phyloP scores from a whole-genome alignment of 2,329 filamentous ascomycete species.

The Xylaria polymorpha region DNA sequence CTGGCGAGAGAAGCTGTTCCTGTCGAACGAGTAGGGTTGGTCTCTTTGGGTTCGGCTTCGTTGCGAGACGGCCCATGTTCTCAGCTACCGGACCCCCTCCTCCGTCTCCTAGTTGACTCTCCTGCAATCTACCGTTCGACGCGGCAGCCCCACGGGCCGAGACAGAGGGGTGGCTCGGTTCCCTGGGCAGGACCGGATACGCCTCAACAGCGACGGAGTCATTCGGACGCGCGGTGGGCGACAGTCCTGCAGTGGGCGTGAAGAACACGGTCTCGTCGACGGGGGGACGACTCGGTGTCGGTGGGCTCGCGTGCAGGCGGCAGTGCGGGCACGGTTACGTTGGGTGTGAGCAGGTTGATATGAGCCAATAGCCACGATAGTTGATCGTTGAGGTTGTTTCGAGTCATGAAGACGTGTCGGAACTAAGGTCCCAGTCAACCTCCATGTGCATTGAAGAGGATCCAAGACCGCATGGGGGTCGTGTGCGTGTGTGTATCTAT shows the following conservation, averaged over 20 bases:
- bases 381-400: conserved; percentile 69
- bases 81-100: conserved; percentile 39
- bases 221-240: conserved; percentile 39
- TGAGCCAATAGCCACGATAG: conserved; percentile 68
- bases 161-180: conserved; percentile 31
- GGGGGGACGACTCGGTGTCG: conserved; percentile 41
- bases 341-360: conserved; percentile 55
- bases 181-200: conserved; percentile 42
- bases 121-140: conserved; percentile 38
- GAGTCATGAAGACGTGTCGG: conserved; percentile 67
- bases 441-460: conserved; percentile 47
- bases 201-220: conserved; percentile 31
- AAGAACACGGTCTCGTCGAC: conserved; percentile 44
- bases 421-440: conserved; percentile 51
- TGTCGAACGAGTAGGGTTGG: conserved; percentile 58
- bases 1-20: conserved; percentile 58
- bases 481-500: not conserved
- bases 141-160: conserved; percentile 43
- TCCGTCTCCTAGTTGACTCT: conserved; percentile 37
- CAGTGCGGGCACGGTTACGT: conserved; percentile 51
- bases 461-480: conserved; percentile 33
- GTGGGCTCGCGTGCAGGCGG: conserved; percentile 48
- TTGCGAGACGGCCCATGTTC: conserved; percentile 59
- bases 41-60: conserved; percentile 58
- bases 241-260: conserved; percentile 34